A percentile compares a stretch with the other conserved stretches of the same genome.
Conservation (phyloP, 345 rosid species). For the Bretschneidera sinensis region DNA sequence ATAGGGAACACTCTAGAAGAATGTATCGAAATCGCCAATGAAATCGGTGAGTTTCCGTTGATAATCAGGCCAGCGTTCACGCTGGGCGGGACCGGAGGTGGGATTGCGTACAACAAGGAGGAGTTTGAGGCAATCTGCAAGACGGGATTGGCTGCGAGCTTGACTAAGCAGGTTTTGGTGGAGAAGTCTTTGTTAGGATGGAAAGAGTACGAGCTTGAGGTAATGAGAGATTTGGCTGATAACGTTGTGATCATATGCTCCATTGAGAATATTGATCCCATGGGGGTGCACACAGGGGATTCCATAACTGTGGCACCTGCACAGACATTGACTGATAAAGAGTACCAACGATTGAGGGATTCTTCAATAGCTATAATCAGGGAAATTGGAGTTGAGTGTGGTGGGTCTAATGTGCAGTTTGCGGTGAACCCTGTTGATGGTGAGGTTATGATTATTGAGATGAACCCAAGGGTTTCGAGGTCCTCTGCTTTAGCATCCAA, state of each 20-base stretch:
- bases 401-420: slow-evolving; percentile 98
- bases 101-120: slow-evolving; percentile 90
- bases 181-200: slow-evolving; percentile 95
- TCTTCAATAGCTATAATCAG: slow-evolving; percentile 79
- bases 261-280: slow-evolving; percentile 93
- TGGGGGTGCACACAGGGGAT: slow-evolving; percentile 99
- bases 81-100: slow-evolving; percentile 97
- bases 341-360: slow-evolving; percentile 91
- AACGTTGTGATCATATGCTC: slow-evolving; percentile 96
- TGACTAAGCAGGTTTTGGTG: slow-evolving; percentile 83
- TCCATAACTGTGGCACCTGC: slow-evolving; percentile 99
- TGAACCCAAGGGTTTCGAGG: slow-evolving; percentile 97
- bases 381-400: slow-evolving; percentile 99
- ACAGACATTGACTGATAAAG: slow-evolving; percentile 90
- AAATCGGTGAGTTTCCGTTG: slow-evolving; percentile 91
- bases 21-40: slow-evolving; percentile 61
- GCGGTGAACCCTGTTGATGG: slow-evolving; percentile 94
- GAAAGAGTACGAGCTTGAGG: slow-evolving; percentile 98
- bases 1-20: slow-evolving; percentile 80
- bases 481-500: slow-evolving; percentile 98
- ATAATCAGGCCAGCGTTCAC: slow-evolving; percentile 96
- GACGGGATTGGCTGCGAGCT: slow-evolving; percentile 82
- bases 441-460: slow-evolving; percentile 97
- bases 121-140: slow-evolving; percentile 86
- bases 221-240: slow-evolving; percentile 96